Conservation (phyloP, 1,284 basidiomycete genomes). For the Tylopilus microsporus region DNA sequence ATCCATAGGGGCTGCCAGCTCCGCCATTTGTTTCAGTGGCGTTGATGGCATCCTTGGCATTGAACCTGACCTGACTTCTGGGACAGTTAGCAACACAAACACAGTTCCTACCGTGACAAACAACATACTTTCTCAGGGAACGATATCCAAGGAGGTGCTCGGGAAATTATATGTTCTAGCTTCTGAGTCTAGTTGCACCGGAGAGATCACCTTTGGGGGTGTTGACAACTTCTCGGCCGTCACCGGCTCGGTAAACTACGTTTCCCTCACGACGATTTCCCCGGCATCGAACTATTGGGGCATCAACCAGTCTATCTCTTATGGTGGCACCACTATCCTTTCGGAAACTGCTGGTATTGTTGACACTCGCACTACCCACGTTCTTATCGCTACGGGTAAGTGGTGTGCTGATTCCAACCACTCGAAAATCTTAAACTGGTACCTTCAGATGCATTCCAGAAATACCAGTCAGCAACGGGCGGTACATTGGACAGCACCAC, state of each 20-base stretch:
- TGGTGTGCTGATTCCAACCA: background rate
- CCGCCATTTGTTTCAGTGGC: background rate
- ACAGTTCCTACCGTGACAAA: conserved; percentile 42
- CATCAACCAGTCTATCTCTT: conserved; percentile 47
- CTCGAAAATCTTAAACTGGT: background rate
- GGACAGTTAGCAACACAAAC: background rate
- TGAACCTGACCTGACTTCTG: background rate
- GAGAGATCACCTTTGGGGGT: conserved; percentile 50
- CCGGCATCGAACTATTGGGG: conserved; percentile 52
- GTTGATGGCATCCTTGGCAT: background rate
- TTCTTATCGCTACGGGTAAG: conserved; percentile 38
- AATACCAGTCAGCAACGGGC: conserved; percentile 50
- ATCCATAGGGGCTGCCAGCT: background rate
- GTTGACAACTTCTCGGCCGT: conserved; percentile 37
- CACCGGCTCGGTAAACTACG: conserved; percentile 43
- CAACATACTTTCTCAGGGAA: conserved; percentile 40
- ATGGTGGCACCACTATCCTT: conserved; percentile 40
- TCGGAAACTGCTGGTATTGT: conserved; percentile 29
- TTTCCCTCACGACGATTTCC: conserved; percentile 46
- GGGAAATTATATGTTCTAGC: conserved; percentile 49
- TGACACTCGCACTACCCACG: conserved; percentile 47
- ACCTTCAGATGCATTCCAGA: conserved; percentile 44
- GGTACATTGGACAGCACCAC: conserved; percentile 42
- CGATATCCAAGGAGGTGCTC: conserved; percentile 41
- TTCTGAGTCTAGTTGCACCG: conserved; percentile 30